Evolutionary conservation across 345 rosid genomes (phyloP).

Genomic region (Populus nigra): DNA sequence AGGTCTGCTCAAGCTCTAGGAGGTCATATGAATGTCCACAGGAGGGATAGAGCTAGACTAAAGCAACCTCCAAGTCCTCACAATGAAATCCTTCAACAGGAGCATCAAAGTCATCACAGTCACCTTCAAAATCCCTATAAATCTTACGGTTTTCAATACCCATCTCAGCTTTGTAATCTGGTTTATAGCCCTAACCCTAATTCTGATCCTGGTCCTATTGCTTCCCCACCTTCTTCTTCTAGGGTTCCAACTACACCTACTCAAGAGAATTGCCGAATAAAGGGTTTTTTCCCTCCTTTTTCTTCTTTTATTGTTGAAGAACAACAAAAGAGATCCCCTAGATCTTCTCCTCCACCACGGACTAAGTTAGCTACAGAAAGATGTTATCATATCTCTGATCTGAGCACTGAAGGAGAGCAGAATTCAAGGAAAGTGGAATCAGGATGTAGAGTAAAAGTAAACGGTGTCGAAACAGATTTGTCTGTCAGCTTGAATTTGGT

Average conservation of each 20-base stretch:
- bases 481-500: conserved; percentile 64
- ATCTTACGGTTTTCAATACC: conserved; percentile 38
- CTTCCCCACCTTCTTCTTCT: conserved; percentile 43
- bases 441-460: conserved; percentile 31
- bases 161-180: conserved; percentile 46
- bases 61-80: conserved; percentile 32
- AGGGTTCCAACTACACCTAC: conserved; percentile 43
- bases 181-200: conserved; percentile 67
- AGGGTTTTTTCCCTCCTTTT: conserved; percentile 25
- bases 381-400: conserved; percentile 28
- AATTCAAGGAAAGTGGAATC: conserved; percentile 32
- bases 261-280: conserved; percentile 23
- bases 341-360: conserved; percentile 33
- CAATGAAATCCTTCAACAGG: conserved; percentile 31
- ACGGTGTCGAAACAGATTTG: conserved; percentile 43
- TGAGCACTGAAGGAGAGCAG: conserved; percentile 33
- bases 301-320: conserved; percentile 36
- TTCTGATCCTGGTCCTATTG: conserved; percentile 28
- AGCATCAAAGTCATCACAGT: conserved; percentile 20
- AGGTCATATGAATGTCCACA: conserved; percentile 38
- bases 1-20: conserved; percentile 37
- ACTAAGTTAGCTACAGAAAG: conserved; percentile 26
- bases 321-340: conserved; percentile 18
- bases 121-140: conserved; percentile 21
- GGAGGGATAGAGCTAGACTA: conserved; percentile 33